Evolutionary conservation across 805 yeast genomes (phyloP), one percentile per base, ranked within the genome.

Genomic region (Clavispora asparagi): DNA sequence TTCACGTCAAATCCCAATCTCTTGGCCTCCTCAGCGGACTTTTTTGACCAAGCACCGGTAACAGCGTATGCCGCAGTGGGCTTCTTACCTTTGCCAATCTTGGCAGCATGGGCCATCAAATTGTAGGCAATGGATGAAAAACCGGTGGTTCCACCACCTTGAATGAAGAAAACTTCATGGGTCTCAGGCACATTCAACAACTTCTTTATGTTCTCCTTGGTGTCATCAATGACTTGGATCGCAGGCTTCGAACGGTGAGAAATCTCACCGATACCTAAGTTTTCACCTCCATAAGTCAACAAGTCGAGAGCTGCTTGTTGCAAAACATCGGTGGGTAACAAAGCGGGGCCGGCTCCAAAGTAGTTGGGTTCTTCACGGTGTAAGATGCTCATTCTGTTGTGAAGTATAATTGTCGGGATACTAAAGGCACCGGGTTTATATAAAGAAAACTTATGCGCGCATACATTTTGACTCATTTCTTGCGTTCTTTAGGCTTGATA

Each of bases 321-420:
- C 45, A 94, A 76, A 2, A 92, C 98, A 4, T 67, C 60, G 3
- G 92, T 82, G 30, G 98, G 97, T 39, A 94, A 74, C 43, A 83
- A 77, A 1, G 99, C 99, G 41, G 99, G 99, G 12, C 99, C 99
- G n/a, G 99, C 98, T 47, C 98, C 99, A 60, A 89, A 94, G 64
- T 94, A 87, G 60, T 79, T 72, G 46, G 90, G 89, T 59, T 82
- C 83, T 63, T 76, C 82, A 71, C 92, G 80, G 40, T 78, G 76
- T 44, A 83, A 65, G 11, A 76, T 35, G 41, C 43, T 50, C 54
- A 50, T 54, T 43, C 38, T 11, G 10, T 19, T 38, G 31, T 19
- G 17, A 12, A n/a, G 35, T n/a, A 1, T 7, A 17, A 17, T 8
- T 14, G 16, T 19, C 17, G 19, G 26, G 12, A 27, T 23, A 10